Percentiles rank a stretch among this genome's conserved stretches.
Conservation (phyloP, 1,284 basidiomycete species). For the Crepidotus sp. region DNA sequence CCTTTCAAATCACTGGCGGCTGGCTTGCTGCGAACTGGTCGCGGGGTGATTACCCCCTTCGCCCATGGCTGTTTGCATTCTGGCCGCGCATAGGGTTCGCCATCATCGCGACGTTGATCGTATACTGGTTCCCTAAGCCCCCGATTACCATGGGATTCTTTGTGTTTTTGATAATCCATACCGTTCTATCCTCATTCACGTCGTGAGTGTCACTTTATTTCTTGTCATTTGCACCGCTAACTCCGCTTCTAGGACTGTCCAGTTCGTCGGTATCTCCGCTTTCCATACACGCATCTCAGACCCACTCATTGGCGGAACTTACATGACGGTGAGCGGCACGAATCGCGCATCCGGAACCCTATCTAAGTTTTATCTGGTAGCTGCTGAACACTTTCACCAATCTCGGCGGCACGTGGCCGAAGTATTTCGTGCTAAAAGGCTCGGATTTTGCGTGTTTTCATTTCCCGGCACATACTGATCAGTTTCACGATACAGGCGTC, state of each 20-base stretch:
- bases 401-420: constrained; percentile 97
- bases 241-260: constrained; percentile 67
- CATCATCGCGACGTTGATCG: constrained; percentile 68
- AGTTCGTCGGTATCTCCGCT: constrained; percentile 97
- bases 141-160: constrained; percentile 79
- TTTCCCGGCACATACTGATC: neutral
- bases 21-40: constrained; percentile 97
- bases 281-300: constrained; percentile 98
- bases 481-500: constrained; percentile 43
- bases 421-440: constrained; percentile 88
- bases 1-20: constrained; percentile 93
- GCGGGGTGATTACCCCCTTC: constrained; percentile 62
- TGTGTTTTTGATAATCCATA: constrained; percentile 68
- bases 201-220: constrained; percentile 42
- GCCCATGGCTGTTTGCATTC: constrained; percentile 88
- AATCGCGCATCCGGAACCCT: neutral
- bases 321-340: constrained; percentile 76
- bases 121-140: constrained; percentile 77
- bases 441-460: neutral
- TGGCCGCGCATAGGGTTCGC: constrained; percentile 79
- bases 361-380: constrained; percentile 31
- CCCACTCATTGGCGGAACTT: constrained; percentile 94
- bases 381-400: constrained; percentile 95
- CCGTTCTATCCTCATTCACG: constrained; percentile 79
- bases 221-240: neutral